Evolutionary conservation across 441 rosid genomes (phyloP).

Genomic region (Pelargonium citronellum): DNA sequence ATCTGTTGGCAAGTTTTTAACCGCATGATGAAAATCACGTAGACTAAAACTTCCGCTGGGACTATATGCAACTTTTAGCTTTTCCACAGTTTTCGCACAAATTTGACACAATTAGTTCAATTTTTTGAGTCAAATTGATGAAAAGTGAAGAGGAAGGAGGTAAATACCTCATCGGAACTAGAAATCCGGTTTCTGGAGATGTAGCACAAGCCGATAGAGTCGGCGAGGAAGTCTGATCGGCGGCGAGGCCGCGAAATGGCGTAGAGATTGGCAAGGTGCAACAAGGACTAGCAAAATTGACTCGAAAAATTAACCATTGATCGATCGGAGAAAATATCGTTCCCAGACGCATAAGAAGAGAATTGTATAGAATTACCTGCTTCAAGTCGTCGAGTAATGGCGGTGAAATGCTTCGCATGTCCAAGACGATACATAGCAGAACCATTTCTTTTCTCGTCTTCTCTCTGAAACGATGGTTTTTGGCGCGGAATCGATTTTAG

Average conservation of each 20-base stretch:
- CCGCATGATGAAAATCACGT: slow-evolving; percentile 76
- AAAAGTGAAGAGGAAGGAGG: slow-evolving; percentile 6
- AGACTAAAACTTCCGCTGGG: slow-evolving; percentile 59
- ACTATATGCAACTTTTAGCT: slow-evolving; percentile 59
- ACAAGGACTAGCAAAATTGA: slow-evolving; percentile 43
- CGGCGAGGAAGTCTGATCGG: slow-evolving; percentile 38
- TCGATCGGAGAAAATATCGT: slow-evolving; percentile 8
- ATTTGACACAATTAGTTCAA: slow-evolving; percentile 5
- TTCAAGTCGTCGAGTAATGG: slow-evolving; percentile 50
- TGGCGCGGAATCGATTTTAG: neutral
- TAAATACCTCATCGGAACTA: slow-evolving; percentile 49
- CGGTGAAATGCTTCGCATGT: slow-evolving; percentile 57
- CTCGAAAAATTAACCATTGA: slow-evolving; percentile 20
- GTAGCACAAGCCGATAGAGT: slow-evolving; percentile 67
- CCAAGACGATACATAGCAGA: slow-evolving; percentile 58
- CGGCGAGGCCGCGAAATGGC: slow-evolving; percentile 41
- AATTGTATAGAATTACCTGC: slow-evolving; percentile 41
- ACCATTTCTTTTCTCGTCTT: slow-evolving; percentile 37
- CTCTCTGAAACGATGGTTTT: neutral
- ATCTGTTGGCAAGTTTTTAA: slow-evolving; percentile 57
- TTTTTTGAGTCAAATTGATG: slow-evolving; percentile 8
- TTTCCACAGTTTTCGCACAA: slow-evolving; percentile 5
- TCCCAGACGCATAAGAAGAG: neutral
- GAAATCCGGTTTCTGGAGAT: slow-evolving; percentile 41
- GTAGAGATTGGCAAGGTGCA: slow-evolving; percentile 63